Base-by-base conservation (phyloP, 2,329 filamentous ascomycete genomes). In the Colletotrichum phormii region DNA sequence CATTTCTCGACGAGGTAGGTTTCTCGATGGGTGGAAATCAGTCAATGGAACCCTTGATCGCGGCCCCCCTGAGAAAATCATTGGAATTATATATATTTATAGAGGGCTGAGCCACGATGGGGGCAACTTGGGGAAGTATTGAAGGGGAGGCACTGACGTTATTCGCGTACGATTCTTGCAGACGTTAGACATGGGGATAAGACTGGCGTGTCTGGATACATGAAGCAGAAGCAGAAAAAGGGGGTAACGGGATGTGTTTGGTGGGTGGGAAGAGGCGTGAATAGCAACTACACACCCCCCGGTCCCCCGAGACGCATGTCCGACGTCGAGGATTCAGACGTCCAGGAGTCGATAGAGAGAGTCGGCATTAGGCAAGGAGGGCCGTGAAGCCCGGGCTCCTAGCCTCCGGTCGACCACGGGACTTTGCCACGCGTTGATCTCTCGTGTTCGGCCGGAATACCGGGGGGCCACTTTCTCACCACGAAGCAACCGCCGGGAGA, bases 401-500 rank as follows among this genome's bases (percentile, higher is more conserved):
- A 35, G 64, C 35, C 57, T 57, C 69, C 69, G 59, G 69, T 71
- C 64, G 15, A 51, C 58, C 29, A 51, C 69, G 70, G 70, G 65
- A 61, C 70, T 72, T 72, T 72, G 70, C 70, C 70, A 72, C 70
- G 31, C 65, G 69, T 53, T 72, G 69, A 72, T 72, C 69, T 18
- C 69, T 72, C 69, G 69, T 72, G 69, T 72, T 72, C 69, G 70
- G 70, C 70, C 70, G 70, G 65, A 24, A 31, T 49, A 54, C 70
- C 70, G 61, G 60, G 24, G 46, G 62, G 24, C 31, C 42, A 29
- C 61, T 58, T 26, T 26, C 11, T 18, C 54, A 37, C 29, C 22
- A 53, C 37, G 26, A 58, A 53, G 46, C 42, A 57, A 57, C 33
- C 15, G 24, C 13, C 64, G 33, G 35, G 49, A 29, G 37, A 26